Evolutionary conservation across 2,329 filamentous ascomycete genomes (phyloP), one percentile per base, ranked within the genome.

Genomic region (Esteya vermicola): DNA sequence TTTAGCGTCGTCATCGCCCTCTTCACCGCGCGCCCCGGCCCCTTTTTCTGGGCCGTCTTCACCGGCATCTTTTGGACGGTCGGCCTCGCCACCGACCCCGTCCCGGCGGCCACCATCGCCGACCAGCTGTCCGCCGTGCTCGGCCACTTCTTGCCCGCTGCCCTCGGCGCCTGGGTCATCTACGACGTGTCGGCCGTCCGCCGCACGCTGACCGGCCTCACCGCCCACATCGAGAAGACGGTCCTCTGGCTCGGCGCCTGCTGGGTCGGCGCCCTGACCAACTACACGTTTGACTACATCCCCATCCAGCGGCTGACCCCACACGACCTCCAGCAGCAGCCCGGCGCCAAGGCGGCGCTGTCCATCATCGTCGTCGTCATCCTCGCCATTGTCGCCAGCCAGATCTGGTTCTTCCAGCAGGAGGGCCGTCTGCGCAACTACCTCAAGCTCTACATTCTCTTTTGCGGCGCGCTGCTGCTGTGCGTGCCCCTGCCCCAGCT

Each of bases 211-310:
- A 60, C 58, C 2, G 79, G 77, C 2, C 68, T 95, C 3, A 80
- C 75, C 1, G 85, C 88, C 0, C 89, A 94, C 54, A 51, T 94
- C 33, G 89, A 94, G 53, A 95, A 93, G 65, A 84, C 85, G 0
- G 60, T 96, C 3, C 67, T 96, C 22, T 96, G 86, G 81, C 67
- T 98, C 1, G 88, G 88, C 1, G 80, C 78, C 8, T 86, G 82
- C 53, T 98, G 93, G 81, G 75, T 95, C 30, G 91, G 88, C 14
- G 80, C 85, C 1, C 62, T 98, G 48, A 89, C 89, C 53, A 96
- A 96, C 60, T 93, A 95, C 59, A 96, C 91, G 0, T 85, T 98
- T 52, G 82, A 85, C 51, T 81, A 84, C 60, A 95, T 98, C 45
- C 91, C 91, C 0, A 91, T 98, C 48, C 77, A 86, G 57, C 80